Evolutionary conservation across 2,329 filamentous ascomycete species (phyloP).

Genomic region (Ophiostoma sp.): DNA sequence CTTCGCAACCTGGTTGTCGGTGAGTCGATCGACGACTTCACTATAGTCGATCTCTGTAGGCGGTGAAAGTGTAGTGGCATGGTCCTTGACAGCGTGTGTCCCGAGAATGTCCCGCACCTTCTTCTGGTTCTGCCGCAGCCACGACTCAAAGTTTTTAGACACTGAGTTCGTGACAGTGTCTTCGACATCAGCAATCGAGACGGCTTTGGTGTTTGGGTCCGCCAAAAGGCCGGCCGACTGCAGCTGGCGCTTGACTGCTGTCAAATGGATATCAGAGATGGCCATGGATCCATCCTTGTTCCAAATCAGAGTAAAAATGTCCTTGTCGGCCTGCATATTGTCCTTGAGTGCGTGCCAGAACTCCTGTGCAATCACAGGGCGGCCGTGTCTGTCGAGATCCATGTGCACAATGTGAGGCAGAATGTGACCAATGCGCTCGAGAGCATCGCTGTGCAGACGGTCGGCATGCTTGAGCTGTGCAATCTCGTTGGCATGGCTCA

Average conservation of each 20-base stretch:
- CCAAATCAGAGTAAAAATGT: constrained; percentile 50
- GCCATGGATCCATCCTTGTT: constrained; percentile 41
- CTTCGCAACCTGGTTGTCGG: constrained; percentile 40
- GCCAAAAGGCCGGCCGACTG: constrained; percentile 35
- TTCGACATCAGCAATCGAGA: constrained; percentile 35
- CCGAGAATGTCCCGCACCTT: constrained; percentile 39
- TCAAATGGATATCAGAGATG: constrained; percentile 51
- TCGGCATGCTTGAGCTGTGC: constrained; percentile 35
- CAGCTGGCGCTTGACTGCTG: constrained; percentile 46
- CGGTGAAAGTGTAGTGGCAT: background rate
- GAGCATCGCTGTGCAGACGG: constrained; percentile 41
- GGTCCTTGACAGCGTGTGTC: background rate
- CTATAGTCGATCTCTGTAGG: constrained; percentile 12
- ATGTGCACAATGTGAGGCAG: constrained; percentile 61
- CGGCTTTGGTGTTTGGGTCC: constrained; percentile 34
- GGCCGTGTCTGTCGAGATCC: constrained; percentile 52
- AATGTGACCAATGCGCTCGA: constrained; percentile 48
- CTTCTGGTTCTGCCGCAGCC: constrained; percentile 53
- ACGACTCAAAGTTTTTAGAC: constrained; percentile 51
- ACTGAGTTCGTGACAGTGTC: constrained; percentile 38
- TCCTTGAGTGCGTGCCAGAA: constrained; percentile 67
- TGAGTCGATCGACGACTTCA: constrained; percentile 34
- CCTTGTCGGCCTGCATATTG: constrained; percentile 51
- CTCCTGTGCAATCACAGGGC: constrained; percentile 55
- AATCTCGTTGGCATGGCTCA: constrained; percentile 33